Percentiles rank a stretch among this genome's conserved stretches.
phyloP scores from a whole-genome alignment of 768 basidiomycete genomes.

The Phanerochaete carnosa region DNA sequence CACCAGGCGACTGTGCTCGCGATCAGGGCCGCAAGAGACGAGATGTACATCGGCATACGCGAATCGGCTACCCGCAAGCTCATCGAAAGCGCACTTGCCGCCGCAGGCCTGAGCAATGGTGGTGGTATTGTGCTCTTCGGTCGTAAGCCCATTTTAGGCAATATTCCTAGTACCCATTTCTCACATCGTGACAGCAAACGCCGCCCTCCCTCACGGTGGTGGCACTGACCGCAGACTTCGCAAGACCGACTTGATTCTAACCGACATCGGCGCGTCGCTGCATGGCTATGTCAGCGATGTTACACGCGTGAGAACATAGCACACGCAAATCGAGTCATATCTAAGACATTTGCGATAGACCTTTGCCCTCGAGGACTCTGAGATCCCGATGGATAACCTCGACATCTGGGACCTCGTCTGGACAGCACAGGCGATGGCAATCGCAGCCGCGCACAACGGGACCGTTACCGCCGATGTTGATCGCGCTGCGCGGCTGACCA shows the following conservation, averaged over 20 bases:
- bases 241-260: constrained; percentile 61
- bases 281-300: constrained; percentile 79
- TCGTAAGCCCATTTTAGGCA: constrained; percentile 39
- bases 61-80: constrained; percentile 69
- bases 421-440: constrained; percentile 57
- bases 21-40: constrained; percentile 59
- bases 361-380: constrained; percentile 56
- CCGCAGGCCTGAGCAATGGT: constrained; percentile 55
- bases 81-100: constrained; percentile 49
- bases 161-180: neutral
- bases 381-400: constrained; percentile 49
- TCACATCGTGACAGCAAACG: constrained; percentile 56
- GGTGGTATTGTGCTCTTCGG: constrained; percentile 76
- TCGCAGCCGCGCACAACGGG: constrained; percentile 44
- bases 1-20: constrained; percentile 72
- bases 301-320: constrained; percentile 56
- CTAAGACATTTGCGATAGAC: constrained; percentile 38
- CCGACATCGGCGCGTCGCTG: constrained; percentile 70
- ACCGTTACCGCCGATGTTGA: constrained; percentile 56
- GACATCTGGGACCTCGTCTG: constrained; percentile 65
- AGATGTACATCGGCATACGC: constrained; percentile 66
- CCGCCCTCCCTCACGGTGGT: constrained; percentile 80
- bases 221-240: constrained; percentile 64
- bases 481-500: constrained; percentile 50
- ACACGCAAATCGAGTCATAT: neutral